Percentiles rank a stretch among this genome's conserved stretches.
Evolutionary conservation across 208 protist genomes (phyloP).

Genomic region (Leishmania braziliensis): DNA sequence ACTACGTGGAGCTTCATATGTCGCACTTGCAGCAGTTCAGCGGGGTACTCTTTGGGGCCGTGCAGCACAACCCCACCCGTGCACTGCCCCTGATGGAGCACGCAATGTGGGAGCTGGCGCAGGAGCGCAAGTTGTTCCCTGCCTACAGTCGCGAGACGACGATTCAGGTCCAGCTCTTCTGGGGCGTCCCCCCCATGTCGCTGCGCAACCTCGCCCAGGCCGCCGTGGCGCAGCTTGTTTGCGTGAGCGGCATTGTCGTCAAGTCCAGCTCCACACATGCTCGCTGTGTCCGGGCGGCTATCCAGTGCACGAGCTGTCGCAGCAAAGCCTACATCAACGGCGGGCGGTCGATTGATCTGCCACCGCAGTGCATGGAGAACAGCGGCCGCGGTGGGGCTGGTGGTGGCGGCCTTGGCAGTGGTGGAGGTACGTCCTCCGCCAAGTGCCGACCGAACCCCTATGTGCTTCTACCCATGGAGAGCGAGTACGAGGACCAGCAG

Average conservation of each 20-base stretch:
- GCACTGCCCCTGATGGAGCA: constrained; percentile 87
- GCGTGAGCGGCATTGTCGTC: constrained; percentile 90
- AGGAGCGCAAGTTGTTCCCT: constrained; percentile 70
- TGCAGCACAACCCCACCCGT: constrained; percentile 73
- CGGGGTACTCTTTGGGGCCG: constrained; percentile 59
- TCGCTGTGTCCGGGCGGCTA: constrained; percentile 80
- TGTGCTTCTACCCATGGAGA: constrained; percentile 92
- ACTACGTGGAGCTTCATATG: constrained; percentile 90
- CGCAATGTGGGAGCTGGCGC: constrained; percentile 78
- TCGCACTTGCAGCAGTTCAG: constrained; percentile 87
- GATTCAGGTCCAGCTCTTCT: constrained; percentile 91
- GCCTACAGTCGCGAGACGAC: constrained; percentile 59
- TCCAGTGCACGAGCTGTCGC: constrained; percentile 91
- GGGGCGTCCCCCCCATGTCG: constrained; percentile 73
- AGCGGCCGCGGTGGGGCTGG: constrained; percentile 38
- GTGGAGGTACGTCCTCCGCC: constrained; percentile 16
- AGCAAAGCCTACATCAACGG: constrained; percentile 86
- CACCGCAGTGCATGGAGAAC: constrained; percentile 89
- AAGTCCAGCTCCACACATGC: constrained; percentile 84
- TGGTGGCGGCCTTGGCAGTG: constrained; percentile 23
- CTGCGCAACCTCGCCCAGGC: constrained; percentile 85
- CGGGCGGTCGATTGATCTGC: constrained; percentile 76
- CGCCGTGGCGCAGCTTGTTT: constrained; percentile 78
- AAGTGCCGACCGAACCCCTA: constrained; percentile 94
- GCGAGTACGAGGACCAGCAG: constrained; percentile 93